Evolutionary conservation across 2,329 filamentous ascomycete species (phyloP), one percentile per base, ranked within the genome.

Genomic region (Calonectria naviculata): DNA sequence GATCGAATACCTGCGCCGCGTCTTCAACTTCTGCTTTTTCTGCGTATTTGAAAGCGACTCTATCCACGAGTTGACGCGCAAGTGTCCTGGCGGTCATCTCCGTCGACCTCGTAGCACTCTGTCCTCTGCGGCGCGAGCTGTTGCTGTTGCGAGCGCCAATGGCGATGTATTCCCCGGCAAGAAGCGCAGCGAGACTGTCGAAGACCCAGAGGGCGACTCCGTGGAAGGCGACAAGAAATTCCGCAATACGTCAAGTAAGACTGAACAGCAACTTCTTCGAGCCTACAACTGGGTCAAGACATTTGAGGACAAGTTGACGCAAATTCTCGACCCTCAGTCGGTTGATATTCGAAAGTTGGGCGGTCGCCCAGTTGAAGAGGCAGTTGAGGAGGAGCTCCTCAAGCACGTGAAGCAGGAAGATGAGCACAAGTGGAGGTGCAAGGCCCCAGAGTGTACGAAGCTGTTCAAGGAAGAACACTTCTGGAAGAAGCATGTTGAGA

Each of bases 1-100:
- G 82, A 97, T 98, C 65, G 97, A 99, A 84, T 99, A 99, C 82
- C 89, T 99, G 71, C 95, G 97, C 64, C 93, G 97, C 19, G 97
- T 99, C 64, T 97, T 97, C 88, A 98, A 97, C 84, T 98, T 99
- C 85, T 99, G 97, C 86, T 98, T 99, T 87, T 99, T 98, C 87
- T 99, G 97, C 82, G 97, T 99, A 6, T 98, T 99, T 77, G 97
- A 99, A 84, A 97, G 95, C 80, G 97, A 99, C 83, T 98, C 96
- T 0, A 93, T 98, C 26, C 97, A 99, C 80, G 97, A 99, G 84
- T 88, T 99, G 75, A 95, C 94, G 46, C 92, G 97, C 71, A 98
- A 99, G 84, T 99, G 97, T 78, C 95, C 97, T 29, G 97, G 97
- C 47, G 97, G 97, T n/a, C 97, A 99, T 87, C 91, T 99, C 72